Evolutionary conservation across 805 yeast species (phyloP), one percentile per base, ranked within the genome.

Genomic region (Blastobotrys peoriensis): DNA sequence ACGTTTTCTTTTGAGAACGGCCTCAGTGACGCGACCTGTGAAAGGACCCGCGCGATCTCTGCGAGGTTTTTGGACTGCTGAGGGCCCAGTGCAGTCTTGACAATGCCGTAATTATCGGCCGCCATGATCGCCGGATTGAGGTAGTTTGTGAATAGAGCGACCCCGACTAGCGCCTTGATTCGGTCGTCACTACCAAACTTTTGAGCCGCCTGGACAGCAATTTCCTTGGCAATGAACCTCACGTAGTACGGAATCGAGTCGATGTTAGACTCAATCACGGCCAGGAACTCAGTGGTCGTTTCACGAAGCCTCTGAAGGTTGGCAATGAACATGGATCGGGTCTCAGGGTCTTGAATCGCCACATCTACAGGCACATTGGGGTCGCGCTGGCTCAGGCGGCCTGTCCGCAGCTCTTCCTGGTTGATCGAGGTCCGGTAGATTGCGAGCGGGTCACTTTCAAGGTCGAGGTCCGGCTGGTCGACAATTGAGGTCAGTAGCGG

Each of bases 261-360:
- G 13, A 79, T 57, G 25, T 65, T 63, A 2, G 58, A 60, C 20
- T 72, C 74, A 19, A 88, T 55, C 0, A 75, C 56, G 16, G 74
- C 74, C 53, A 86, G 68, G 6, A 85, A 65, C 44, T 78, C 77
- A 20, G 83, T 76, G 0, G 86, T 69, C 36, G 74, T 70, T 50
- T 85, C 95, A 61, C 98, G 76, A 42, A 93, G 64, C 18, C 68
- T 67, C 62, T 85, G 85, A 56, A 93, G 67, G 54, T 93, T 89
- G 28, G 70, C 63, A 27, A 93, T 81, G 60, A 86, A 93, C 36
- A 72, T 70, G 0, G 66, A 63, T 27, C 93, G 75, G 0, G 91
- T 87, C n/a, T 74, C 79, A 1, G 79, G 75, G 52, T 86, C 89
- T 51, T 82, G 83, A 49, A 91, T 86, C 1, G 98, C 95, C 33